Evolutionary conservation across 2,329 filamentous ascomycete genomes (phyloP).

Genomic region (Monosporascus ibericus): DNA sequence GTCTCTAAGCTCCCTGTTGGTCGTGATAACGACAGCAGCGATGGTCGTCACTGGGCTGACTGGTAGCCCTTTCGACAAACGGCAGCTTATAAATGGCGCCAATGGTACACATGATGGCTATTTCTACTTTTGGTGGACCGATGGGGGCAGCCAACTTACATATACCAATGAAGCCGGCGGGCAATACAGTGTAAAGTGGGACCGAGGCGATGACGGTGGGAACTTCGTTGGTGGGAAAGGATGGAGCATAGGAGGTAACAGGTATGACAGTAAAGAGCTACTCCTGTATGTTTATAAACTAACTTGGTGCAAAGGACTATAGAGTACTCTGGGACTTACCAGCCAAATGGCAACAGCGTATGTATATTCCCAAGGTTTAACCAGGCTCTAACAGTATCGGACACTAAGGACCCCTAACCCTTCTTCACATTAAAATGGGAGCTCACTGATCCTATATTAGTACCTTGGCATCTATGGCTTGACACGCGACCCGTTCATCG

Average conservation of each 20-base stretch:
- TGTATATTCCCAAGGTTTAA: constrained; percentile 26
- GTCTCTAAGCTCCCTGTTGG: too few relatives aligned
- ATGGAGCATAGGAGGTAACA: constrained; percentile 30
- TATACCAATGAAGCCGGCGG: constrained; percentile 50
- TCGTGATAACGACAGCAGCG: too few relatives aligned
- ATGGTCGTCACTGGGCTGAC: too few relatives aligned
- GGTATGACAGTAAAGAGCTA: constrained; percentile 3
- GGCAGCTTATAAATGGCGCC: constrained; percentile 7
- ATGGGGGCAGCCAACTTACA: constrained; percentile 41
- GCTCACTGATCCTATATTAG: constrained; percentile 17
- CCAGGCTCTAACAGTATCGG: constrained; percentile 26
- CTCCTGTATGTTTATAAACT: constrained; percentile 2
- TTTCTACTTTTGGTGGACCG: constrained; percentile 57
- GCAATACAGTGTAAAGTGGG: constrained; percentile 42
- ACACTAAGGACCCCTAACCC: constrained; percentile 9
- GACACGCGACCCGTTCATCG: constrained; percentile 31
- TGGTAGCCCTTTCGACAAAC: too few relatives aligned
- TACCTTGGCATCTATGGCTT: constrained; percentile 32
- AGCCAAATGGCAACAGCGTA: constrained; percentile 40
- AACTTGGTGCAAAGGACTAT: constrained; percentile 31
- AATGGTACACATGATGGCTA: constrained; percentile 51
- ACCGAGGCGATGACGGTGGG: constrained; percentile 30
- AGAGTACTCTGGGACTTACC: constrained; percentile 42
- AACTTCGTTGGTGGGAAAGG: constrained; percentile 46
- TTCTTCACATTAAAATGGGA: constrained; percentile 5